These are phyloP conservation scores for Lachnellula suecica DNA, from an alignment of 2,329 filamentous ascomycete species.

Conservation along the genomic window DNA sequence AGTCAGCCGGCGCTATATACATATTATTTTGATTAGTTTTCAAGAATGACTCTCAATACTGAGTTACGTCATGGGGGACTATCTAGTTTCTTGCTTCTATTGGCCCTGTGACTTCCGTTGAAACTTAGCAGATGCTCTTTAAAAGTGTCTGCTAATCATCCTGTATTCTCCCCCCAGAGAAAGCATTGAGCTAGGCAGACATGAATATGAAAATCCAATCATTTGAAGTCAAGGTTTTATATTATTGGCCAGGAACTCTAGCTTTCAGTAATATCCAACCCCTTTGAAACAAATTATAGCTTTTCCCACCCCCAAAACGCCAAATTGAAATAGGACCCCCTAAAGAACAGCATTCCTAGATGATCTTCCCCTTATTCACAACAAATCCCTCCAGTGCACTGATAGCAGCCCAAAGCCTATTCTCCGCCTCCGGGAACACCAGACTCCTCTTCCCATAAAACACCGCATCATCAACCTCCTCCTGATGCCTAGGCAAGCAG, in stretches of 20 bases:
- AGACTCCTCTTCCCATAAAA: conserved; percentile 85
- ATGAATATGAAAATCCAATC: too few species aligned
- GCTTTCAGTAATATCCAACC: neutral
- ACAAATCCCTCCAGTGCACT: conserved; percentile 86
- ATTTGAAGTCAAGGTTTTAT: neutral
- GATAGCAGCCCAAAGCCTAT: conserved; percentile 85
- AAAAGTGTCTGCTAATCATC: too few species aligned
- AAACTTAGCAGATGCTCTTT: too few species aligned
- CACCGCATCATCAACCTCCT: conserved; percentile 93
- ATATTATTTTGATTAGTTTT: too few species aligned
- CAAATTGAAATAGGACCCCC: neutral
- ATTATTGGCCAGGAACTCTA: neutral
- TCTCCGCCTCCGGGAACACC: conserved; percentile 93
- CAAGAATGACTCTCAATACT: too few species aligned
- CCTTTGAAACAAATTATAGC: neutral
- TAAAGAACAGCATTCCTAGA: too few species aligned
- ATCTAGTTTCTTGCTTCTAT: too few species aligned
- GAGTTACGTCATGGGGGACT: too few species aligned
- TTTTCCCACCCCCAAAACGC: neutral
- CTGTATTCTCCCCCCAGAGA: too few species aligned
- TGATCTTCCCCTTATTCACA: conserved; percentile 91
- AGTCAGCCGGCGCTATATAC: too few species aligned
- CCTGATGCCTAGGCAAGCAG: conserved; percentile 85
- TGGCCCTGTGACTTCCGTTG: too few species aligned
- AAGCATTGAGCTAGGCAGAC: too few species aligned